A percentile compares a stretch with the other conserved stretches of the same genome.
Evolutionary conservation across 345 rosid species (phyloP).

Genomic region (Euclidium syriacum): DNA sequence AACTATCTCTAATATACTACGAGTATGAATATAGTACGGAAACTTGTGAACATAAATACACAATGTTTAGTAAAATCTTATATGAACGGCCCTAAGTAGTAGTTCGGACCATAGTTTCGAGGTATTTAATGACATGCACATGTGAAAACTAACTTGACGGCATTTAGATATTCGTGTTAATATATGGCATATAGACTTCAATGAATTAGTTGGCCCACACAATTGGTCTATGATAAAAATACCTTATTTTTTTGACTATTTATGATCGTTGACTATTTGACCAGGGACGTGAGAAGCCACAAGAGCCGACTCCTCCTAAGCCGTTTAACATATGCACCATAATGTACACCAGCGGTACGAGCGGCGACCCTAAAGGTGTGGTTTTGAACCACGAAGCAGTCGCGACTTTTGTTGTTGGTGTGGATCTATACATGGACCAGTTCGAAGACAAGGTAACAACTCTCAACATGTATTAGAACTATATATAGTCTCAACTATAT

Average conservation of each 20-base stretch:
- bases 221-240: background rate
- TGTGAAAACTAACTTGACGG: slow-evolving; percentile 4
- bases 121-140: background rate
- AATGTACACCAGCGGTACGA: slow-evolving; percentile 98
- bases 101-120: background rate
- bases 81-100: too few species aligned
- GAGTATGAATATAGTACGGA: too few species aligned
- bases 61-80: too few species aligned
- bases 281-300: slow-evolving; percentile 63
- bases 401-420: slow-evolving; percentile 48
- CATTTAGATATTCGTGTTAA: background rate
- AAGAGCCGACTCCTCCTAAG: slow-evolving; percentile 54
- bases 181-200: background rate
- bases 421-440: slow-evolving; percentile 78
- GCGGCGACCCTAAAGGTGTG: slow-evolving; percentile 97
- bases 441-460: slow-evolving; percentile 79
- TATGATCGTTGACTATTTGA: slow-evolving; percentile 6
- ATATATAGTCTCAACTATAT: too few species aligned
- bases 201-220: slow-evolving; percentile 11
- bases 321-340: slow-evolving; percentile 72
- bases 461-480: too few species aligned
- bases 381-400: slow-evolving; percentile 80
- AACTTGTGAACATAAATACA: too few species aligned
- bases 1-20: too few species aligned
- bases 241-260: background rate